phyloP scores from a whole-genome alignment of 2,329 filamentous ascomycete species.

The Aspergillus niger region DNA sequence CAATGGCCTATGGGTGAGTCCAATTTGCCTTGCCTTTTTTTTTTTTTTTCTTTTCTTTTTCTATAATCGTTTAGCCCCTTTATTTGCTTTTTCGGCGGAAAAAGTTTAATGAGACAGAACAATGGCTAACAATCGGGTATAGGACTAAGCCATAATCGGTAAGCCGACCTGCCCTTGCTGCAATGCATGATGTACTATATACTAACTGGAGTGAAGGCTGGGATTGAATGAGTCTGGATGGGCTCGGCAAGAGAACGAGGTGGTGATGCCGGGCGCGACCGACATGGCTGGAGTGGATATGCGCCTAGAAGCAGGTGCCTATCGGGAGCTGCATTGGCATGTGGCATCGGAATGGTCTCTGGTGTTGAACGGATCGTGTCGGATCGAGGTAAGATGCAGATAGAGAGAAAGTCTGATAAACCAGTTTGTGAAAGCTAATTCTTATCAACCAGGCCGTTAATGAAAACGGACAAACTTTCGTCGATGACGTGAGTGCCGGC shows the following conservation, averaged over 20 bases:
- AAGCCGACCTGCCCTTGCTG: not conserved
- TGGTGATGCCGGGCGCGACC: conserved; percentile 53
- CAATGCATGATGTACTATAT: not conserved
- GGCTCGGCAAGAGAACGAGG: conserved; percentile 57
- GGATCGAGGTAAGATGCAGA: conserved; percentile 33
- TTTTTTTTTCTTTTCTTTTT: not conserved
- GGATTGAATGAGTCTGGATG: conserved; percentile 53
- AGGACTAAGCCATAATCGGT: conserved; percentile 52
- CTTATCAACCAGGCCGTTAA: conserved; percentile 32
- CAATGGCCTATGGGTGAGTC: conserved; percentile 56
- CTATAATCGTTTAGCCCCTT: too few relatives aligned
- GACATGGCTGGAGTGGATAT: conserved; percentile 62
- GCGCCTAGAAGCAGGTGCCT: conserved; percentile 59
- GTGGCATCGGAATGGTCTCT: conserved; percentile 43
- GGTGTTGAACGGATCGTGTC: conserved; percentile 42
- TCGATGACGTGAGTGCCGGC: conserved; percentile 74
- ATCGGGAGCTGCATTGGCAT: conserved; percentile 64
- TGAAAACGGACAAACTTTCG: conserved; percentile 70
- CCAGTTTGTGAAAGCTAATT: too few relatives aligned
- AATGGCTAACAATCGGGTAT: conserved; percentile 7
- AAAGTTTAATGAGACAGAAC: not conserved
- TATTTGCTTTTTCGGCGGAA: too few relatives aligned
- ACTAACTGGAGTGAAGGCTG: conserved; percentile 26
- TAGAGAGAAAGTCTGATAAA: not conserved
- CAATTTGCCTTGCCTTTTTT: too few relatives aligned